Evolutionary conservation across 2,329 filamentous ascomycete genomes (phyloP).

Genomic region (Beauveria medogensis): DNA sequence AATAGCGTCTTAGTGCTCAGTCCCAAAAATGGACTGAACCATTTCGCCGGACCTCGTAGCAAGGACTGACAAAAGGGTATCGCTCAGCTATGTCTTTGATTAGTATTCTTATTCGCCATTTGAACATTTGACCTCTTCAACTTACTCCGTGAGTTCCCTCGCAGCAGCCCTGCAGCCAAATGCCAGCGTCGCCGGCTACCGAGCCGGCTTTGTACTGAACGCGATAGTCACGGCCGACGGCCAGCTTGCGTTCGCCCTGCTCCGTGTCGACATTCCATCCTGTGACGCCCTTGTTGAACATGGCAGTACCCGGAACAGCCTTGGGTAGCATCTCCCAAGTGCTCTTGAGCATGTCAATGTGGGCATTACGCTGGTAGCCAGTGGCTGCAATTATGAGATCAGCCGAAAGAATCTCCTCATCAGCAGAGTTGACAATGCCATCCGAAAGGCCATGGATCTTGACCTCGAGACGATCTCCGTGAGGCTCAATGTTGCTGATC

Average conservation of each 20-base stretch:
- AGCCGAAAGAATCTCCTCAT: constrained; percentile 59
- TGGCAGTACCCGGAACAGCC: constrained; percentile 20
- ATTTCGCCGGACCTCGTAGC: constrained; percentile 70
- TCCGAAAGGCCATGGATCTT: constrained; percentile 43
- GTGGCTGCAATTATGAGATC: constrained; percentile 82
- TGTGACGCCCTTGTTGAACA: constrained; percentile 27
- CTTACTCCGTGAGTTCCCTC: constrained; percentile 86
- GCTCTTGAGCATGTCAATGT: constrained; percentile 66
- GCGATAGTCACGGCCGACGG: constrained; percentile 69
- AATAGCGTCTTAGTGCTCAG: background rate
- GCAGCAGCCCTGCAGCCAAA: constrained; percentile 93
- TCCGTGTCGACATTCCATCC: constrained; percentile 34
- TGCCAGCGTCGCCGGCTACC: constrained; percentile 64
- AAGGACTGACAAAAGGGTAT: constrained; percentile 73
- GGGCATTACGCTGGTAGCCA: constrained; percentile 71
- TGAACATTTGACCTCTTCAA: constrained; percentile 18
- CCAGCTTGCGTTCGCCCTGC: constrained; percentile 43
- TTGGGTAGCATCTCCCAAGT: constrained; percentile 59
- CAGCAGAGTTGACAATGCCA: constrained; percentile 26
- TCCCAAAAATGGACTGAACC: constrained; percentile 63
- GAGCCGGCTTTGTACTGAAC: constrained; percentile 61
- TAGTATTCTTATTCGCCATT: background rate
- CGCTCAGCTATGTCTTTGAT: constrained; percentile 52
- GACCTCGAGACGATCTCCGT: constrained; percentile 45
- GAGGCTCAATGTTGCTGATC: constrained; percentile 53